phyloP scores from a whole-genome alignment of 163 green algal species.

The Coccomyxa subellipsoidea region DNA sequence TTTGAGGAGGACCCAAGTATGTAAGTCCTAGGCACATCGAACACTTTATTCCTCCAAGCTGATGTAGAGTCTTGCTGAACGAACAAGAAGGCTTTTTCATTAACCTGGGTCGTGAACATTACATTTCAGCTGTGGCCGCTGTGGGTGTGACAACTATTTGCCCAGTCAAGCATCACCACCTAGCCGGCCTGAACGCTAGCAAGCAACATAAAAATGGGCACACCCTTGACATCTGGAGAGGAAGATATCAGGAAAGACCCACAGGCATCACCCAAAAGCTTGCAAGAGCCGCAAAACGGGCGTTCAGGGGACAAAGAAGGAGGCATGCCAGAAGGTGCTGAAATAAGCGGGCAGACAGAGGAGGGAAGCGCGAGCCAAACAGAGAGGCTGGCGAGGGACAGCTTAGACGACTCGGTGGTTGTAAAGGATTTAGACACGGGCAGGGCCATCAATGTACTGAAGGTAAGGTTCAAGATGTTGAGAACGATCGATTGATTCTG shows the following conservation, averaged over 20 bases:
- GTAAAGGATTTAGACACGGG: conserved; percentile 1
- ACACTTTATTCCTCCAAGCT: not conserved
- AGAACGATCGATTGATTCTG: not conserved
- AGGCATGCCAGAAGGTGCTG: not conserved
- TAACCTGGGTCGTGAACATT: not conserved
- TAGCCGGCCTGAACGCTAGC: not conserved
- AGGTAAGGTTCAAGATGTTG: not conserved
- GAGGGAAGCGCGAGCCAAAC: not conserved
- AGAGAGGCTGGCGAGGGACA: not conserved
- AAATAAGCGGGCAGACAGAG: not conserved
- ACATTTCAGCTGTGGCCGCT: not conserved
- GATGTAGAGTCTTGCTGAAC: not conserved
- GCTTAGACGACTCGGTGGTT: not conserved
- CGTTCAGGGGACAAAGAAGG: not conserved
- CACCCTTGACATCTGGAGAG: too few species aligned
- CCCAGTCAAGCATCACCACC: not conserved
- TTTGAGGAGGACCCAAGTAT: not conserved
- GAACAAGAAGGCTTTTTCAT: not conserved
- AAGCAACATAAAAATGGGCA: not conserved
- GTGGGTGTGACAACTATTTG: not conserved
- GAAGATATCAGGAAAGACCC: too few species aligned
- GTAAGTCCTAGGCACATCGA: not conserved
- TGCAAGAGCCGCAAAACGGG: not conserved
- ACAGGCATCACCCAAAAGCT: too few species aligned
- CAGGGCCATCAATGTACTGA: not conserved